phyloP scores from a whole-genome alignment of 495 filamentous ascomycete species.

The Xylaria venustula region DNA sequence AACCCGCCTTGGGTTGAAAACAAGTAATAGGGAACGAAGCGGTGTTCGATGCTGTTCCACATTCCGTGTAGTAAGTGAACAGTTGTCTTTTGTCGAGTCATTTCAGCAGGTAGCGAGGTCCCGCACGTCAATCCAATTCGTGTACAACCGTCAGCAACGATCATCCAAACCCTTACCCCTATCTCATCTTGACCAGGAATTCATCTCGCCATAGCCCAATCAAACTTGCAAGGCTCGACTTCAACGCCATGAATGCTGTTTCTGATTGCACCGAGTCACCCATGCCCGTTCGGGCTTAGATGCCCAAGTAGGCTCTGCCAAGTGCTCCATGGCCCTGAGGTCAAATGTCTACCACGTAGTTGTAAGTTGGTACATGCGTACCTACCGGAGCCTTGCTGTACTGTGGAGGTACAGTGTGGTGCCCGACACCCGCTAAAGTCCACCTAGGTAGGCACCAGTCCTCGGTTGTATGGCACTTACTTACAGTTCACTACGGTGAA shows the following conservation, averaged over 20 bases:
- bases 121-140: too few species aligned
- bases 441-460: too few species aligned
- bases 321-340: neutral
- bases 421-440: too few species aligned
- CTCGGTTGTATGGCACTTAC: neutral
- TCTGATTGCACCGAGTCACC: neutral
- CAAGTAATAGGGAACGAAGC: too few species aligned
- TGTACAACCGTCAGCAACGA: neutral
- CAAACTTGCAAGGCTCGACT: constrained; percentile 2
- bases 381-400: too few species aligned
- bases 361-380: neutral
- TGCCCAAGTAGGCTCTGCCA: neutral
- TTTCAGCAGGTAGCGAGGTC: too few species aligned
- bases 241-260: constrained; percentile 2
- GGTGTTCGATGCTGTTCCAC: too few species aligned
- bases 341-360: neutral
- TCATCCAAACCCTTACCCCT: neutral
- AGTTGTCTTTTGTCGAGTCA: too few species aligned
- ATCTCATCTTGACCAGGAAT: neutral
- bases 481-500: too few species aligned
- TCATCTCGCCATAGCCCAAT: neutral
- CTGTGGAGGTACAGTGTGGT: too few species aligned
- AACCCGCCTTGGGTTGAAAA: too few species aligned
- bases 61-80: too few species aligned
- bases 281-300: constrained; percentile 5